phyloP scores from a whole-genome alignment of 2,329 filamentous ascomycete genomes.

The Colletotrichum magnum region DNA sequence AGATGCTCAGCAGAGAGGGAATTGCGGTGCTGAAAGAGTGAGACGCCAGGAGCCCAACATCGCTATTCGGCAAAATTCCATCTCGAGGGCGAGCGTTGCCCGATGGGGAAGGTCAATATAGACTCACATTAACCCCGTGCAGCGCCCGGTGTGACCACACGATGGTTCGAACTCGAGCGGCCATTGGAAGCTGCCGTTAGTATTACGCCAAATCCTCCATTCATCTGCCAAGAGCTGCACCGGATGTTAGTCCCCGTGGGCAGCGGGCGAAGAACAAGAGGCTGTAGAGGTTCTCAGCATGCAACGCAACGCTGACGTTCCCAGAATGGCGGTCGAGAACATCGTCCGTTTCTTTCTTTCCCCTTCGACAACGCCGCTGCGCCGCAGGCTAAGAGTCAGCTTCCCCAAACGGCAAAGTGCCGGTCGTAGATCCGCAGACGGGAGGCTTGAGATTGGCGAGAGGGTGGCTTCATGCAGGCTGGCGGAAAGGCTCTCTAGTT shows the following conservation, averaged over 20 bases:
- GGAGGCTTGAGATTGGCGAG: not conserved
- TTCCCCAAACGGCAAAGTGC: not conserved
- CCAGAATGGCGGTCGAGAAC: no score
- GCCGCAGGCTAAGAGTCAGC: not conserved
- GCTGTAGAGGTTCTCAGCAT: no score
- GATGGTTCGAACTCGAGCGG: not conserved
- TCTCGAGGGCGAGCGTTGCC: not conserved
- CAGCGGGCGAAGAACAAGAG: no score
- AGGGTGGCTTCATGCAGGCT: not conserved
- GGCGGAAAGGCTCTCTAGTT: not conserved
- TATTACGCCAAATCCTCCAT: not conserved
- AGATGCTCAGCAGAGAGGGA: not conserved
- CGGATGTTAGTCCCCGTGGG: no score
- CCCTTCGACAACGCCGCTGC: not conserved
- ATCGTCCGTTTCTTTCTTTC: no score
- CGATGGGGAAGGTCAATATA: not conserved
- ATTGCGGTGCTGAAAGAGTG: not conserved
- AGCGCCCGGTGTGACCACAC: not conserved
- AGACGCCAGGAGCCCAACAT: not conserved
- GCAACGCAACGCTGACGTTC: no score
- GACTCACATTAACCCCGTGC: not conserved
- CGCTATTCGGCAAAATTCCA: not conserved
- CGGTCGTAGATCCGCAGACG: not conserved
- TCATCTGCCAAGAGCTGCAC: no score
- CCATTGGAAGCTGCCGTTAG: not conserved